Percentiles rank a stretch among this genome's conserved stretches.
phyloP scores from a whole-genome alignment of 129 eudicot genomes.

The Helianthus tuberosus region DNA sequence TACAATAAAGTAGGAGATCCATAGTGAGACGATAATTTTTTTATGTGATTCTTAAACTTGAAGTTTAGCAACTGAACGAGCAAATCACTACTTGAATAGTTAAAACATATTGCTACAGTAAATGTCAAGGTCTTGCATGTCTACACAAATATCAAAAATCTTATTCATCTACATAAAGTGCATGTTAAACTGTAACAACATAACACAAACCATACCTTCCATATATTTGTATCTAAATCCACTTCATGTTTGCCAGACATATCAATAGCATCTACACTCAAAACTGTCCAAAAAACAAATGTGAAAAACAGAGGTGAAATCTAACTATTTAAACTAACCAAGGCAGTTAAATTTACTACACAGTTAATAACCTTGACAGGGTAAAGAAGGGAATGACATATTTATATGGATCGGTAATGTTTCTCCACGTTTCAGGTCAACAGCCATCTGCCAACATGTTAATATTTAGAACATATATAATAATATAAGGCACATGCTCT shows the following conservation, averaged over 20 bases:
- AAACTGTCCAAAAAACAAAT: slow-evolving; percentile 52
- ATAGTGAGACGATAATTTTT: background rate
- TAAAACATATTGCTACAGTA: background rate
- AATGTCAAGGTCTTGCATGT: slow-evolving; percentile 4
- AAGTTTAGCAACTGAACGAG: slow-evolving; percentile 3
- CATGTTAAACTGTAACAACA: background rate
- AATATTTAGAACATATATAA: background rate
- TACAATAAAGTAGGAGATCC: background rate
- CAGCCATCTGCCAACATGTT: slow-evolving; percentile 73
- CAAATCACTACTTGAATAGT: background rate
- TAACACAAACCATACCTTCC: slow-evolving; percentile 63
- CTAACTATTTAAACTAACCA: background rate
- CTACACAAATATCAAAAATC: background rate
- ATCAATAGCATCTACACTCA: slow-evolving; percentile 98
- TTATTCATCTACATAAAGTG: slow-evolving; percentile 4
- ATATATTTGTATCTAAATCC: slow-evolving; percentile 97
- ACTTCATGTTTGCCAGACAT: slow-evolving; percentile 99
- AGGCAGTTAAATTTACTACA: slow-evolving; percentile 14
- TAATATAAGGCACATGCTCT: slow-evolving; percentile 13
- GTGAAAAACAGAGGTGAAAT: background rate
- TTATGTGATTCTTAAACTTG: background rate
- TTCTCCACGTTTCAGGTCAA: slow-evolving; percentile 97
- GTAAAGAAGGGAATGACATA: slow-evolving; percentile 94
- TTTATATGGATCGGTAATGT: slow-evolving; percentile 96
- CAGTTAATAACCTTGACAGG: slow-evolving; percentile 79